Evolutionary conservation across 208 protist species (phyloP).

Genomic region (Acanthamoeba divionensis): DNA sequence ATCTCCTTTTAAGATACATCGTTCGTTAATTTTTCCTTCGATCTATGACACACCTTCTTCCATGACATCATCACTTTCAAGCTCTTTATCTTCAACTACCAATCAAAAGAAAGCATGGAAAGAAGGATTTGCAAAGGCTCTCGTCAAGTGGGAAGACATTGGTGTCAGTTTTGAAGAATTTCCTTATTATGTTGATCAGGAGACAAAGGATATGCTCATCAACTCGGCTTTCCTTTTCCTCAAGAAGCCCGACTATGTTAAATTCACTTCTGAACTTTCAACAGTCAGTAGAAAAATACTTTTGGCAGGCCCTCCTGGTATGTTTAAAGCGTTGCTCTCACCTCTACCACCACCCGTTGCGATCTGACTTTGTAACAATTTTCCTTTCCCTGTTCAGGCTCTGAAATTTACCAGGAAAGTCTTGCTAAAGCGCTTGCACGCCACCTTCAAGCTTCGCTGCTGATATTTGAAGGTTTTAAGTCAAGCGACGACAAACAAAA

Average conservation of each 20-base stretch:
- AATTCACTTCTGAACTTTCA: constrained; percentile 27
- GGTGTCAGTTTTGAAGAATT: constrained; percentile 6
- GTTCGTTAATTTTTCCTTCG: background rate
- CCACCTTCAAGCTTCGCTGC: background rate
- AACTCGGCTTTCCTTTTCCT: constrained; percentile 23
- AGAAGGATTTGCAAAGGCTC: background rate
- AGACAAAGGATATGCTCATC: constrained; percentile 15
- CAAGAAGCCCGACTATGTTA: constrained; percentile 35
- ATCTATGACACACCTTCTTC: background rate
- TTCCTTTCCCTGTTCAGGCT: background rate
- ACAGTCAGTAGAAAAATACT: constrained; percentile 19
- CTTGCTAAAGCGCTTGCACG: constrained; percentile 15
- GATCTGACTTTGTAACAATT: too few species aligned
- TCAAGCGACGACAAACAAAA: background rate
- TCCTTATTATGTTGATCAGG: constrained; percentile 23
- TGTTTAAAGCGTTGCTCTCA: background rate
- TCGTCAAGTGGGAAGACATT: constrained; percentile 49
- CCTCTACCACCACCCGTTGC: too few species aligned
- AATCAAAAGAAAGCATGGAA: constrained; percentile 38
- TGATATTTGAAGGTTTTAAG: constrained; percentile 48
- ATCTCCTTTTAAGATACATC: background rate
- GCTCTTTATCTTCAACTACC: background rate
- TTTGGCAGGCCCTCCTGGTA: constrained; percentile 18
- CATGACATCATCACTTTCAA: background rate
- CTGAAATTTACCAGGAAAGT: constrained; percentile 36